phyloP scores from a whole-genome alignment of 306 rosid species.

The Glycine latifolia region DNA sequence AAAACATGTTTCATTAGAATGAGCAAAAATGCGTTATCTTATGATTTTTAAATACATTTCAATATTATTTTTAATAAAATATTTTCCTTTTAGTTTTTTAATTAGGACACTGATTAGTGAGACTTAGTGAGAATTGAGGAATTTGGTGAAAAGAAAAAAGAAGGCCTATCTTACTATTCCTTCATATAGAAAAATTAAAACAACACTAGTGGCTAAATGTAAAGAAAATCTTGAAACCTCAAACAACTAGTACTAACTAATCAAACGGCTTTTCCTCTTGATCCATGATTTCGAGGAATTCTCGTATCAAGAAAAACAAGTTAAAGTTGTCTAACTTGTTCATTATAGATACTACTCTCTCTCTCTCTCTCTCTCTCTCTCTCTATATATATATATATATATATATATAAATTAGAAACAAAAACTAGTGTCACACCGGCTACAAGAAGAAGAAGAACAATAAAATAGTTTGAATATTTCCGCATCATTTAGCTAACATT shows the following conservation, averaged over 20 bases:
- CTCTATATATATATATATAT: no score
- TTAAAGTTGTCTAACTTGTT: not conserved
- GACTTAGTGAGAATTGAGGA: no score
- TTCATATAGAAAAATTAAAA: slow-evolving; percentile 2
- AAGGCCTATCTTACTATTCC: not conserved
- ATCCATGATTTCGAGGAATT: not conserved
- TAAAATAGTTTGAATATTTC: not conserved
- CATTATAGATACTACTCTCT: not conserved
- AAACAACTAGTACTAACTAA: not conserved
- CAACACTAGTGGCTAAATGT: not conserved
- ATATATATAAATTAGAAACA: not conserved
- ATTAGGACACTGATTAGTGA: no score
- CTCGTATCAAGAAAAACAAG: not conserved
- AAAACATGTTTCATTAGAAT: no score
- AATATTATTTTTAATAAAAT: no score
- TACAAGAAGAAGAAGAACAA: not conserved
- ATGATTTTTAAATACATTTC: no score
- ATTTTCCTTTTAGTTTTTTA: no score
- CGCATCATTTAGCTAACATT: no score
- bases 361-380: no score
- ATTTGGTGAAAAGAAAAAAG: not conserved
- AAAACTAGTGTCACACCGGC: not conserved
- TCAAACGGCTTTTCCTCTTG: not conserved
- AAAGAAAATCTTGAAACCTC: not conserved
- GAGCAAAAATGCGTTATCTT: no score